Percentiles rank a stretch among this genome's conserved stretches.
Conservation (phyloP, 2,329 filamentous ascomycete species). For the Aspergillus ochraceoroseus region DNA sequence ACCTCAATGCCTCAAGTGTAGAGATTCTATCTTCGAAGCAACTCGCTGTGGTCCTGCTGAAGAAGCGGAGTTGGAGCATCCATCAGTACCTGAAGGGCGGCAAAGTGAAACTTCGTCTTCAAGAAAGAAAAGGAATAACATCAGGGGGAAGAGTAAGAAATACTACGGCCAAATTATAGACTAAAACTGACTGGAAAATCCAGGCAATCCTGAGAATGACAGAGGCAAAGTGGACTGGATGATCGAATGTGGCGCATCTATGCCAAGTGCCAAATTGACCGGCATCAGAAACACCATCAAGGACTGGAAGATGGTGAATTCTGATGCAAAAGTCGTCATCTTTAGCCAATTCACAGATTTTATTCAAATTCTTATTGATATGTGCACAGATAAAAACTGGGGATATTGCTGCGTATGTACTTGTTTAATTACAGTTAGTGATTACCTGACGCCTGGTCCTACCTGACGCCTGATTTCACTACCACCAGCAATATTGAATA, state of each 20-base stretch:
- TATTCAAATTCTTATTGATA: constrained; percentile 47
- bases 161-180: too few relatives aligned
- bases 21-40: constrained; percentile 15
- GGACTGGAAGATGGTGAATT: constrained; percentile 43
- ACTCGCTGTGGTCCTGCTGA: constrained; percentile 13
- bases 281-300: constrained; percentile 35
- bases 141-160: too few relatives aligned
- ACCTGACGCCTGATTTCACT: too few relatives aligned
- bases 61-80: neutral
- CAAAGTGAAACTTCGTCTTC: constrained; percentile 6
- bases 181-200: neutral
- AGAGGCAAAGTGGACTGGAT: constrained; percentile 31
- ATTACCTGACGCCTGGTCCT: too few relatives aligned
- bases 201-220: constrained; percentile 12
- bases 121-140: constrained; percentile 4
- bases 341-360: constrained; percentile 58
- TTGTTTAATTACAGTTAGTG: too few relatives aligned
- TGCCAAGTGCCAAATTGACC: constrained; percentile 41
- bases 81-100: neutral
- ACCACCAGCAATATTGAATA: too few relatives aligned
- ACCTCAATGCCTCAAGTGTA: constrained; percentile 25
- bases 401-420: constrained; percentile 21
- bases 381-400: constrained; percentile 52
- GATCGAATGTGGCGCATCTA: constrained; percentile 18
- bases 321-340: constrained; percentile 53